Conservation (phyloP, 2,329 filamentous ascomycete genomes). For the Chaetoscypha palmicola region DNA sequence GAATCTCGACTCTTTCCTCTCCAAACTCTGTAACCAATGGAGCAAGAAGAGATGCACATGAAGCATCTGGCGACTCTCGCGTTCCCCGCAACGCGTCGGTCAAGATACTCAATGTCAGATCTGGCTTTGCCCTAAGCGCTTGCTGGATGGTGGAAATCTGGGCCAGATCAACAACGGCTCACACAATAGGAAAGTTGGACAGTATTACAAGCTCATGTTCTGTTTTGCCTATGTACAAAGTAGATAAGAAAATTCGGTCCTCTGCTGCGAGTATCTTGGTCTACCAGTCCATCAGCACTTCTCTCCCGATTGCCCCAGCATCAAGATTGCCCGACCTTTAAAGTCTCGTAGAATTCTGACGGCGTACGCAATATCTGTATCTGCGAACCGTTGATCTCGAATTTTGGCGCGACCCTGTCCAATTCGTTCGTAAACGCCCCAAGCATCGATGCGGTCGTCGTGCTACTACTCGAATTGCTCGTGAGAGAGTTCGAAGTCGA, state of each 20-base stretch:
- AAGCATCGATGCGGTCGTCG: constrained; percentile 47
- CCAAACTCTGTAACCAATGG: constrained; percentile 83
- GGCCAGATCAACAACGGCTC: constrained; percentile 12
- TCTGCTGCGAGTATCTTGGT: constrained; percentile 75
- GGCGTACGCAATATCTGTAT: constrained; percentile 75
- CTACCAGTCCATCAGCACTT: constrained; percentile 38
- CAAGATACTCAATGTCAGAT: constrained; percentile 77
- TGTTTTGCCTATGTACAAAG: constrained; percentile 89
- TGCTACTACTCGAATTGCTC: constrained; percentile 8
- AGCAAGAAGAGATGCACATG: constrained; percentile 80
- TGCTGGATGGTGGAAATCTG: constrained; percentile 70
- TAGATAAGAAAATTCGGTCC: constrained; percentile 82
- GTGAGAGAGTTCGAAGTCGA: constrained; percentile 24
- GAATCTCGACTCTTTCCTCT: constrained; percentile 74
- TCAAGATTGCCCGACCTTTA: constrained; percentile 62
- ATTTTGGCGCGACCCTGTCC: constrained; percentile 83
- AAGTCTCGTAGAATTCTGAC: constrained; percentile 79
- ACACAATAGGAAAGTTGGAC: constrained; percentile 11
- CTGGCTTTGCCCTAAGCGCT: constrained; percentile 65
- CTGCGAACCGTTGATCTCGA: constrained; percentile 74
- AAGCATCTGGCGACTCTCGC: constrained; percentile 76
- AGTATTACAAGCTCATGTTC: constrained; percentile 70
- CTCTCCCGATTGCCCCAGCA: too few relatives aligned
- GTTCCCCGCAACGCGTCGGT: constrained; percentile 90
- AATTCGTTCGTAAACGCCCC: constrained; percentile 64